A percentile compares a stretch with the other conserved stretches of the same genome.
phyloP scores from a whole-genome alignment of 73 alveolate genomes.

The Symbiodinium pilosum region DNA sequence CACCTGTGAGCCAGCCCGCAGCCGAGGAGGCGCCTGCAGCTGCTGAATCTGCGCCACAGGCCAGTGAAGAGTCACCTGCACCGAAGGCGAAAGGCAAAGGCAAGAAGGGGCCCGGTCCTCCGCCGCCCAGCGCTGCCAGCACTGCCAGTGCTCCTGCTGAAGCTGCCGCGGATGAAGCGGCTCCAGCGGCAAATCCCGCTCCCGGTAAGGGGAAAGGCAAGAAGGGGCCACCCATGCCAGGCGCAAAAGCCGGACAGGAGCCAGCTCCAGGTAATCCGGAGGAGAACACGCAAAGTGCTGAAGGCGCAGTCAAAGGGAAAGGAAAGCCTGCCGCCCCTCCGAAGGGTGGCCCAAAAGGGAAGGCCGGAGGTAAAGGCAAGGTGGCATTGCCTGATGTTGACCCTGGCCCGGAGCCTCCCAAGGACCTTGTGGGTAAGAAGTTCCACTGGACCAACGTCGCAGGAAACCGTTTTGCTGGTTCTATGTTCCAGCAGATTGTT shows the following conservation, averaged over 20 bases:
- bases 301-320: not conserved
- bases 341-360: constrained; percentile 55
- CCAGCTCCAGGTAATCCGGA: not conserved
- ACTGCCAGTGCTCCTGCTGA: not conserved
- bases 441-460: constrained; percentile 83
- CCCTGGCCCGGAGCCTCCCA: constrained; percentile 78
- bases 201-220: constrained; percentile 40
- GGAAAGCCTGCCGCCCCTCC: constrained; percentile 68
- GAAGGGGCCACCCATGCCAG: constrained; percentile 52
- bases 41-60: not conserved
- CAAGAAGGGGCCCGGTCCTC: constrained; percentile 60
- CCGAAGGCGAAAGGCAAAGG: constrained; percentile 48
- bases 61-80: not conserved
- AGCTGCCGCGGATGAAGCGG: not conserved
- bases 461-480: constrained; percentile 87
- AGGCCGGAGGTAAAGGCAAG: constrained; percentile 34
- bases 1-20: not conserved
- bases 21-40: not conserved
- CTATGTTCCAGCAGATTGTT: constrained; percentile 71
- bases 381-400: constrained; percentile 51
- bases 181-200: not conserved
- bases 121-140: not conserved
- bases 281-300: not conserved
- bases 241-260: constrained; percentile 8
- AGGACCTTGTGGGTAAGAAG: constrained; percentile 69